Evolutionary conservation across 192 early-diverging fungal species (phyloP).

Genomic region (Powellomyces hirtus): DNA sequence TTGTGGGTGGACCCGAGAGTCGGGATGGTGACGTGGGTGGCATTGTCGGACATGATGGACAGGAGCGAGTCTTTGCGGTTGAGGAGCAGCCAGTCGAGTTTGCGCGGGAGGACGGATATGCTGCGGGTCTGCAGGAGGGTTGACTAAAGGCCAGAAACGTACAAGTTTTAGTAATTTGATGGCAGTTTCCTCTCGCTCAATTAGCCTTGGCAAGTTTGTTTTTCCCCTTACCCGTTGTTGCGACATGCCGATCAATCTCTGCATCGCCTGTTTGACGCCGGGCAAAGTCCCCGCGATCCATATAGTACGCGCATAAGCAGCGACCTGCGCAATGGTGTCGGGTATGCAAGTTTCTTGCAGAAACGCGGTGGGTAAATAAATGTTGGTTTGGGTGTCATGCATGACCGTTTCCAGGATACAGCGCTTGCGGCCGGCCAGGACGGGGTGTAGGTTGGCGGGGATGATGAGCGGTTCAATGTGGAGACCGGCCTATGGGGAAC

Average conservation of each 20-base stretch:
- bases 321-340: conserved; percentile 19
- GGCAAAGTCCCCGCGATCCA: conserved; percentile 63
- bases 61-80: conserved; percentile 60
- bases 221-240: conserved; percentile 11
- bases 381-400: conserved; percentile 65
- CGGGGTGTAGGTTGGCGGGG: conserved; percentile 57
- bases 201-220: background rate
- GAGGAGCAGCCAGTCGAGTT: conserved; percentile 77
- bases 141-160: too few species aligned
- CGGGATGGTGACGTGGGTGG: conserved; percentile 62
- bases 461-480: conserved; percentile 37
- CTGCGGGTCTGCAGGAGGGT: background rate
- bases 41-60: conserved; percentile 79
- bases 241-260: conserved; percentile 33
- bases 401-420: conserved; percentile 62
- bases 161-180: background rate
- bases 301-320: conserved; percentile 50
- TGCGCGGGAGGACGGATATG: conserved; percentile 56
- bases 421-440: conserved; percentile 70
- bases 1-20: conserved; percentile 52
- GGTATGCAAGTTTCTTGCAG: conserved; percentile 19
- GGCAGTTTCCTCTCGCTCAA: background rate
- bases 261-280: conserved; percentile 54
- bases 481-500: conserved; percentile 46
- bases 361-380: conserved; percentile 72